These are phyloP conservation scores for Mimosa bimucronata DNA, from an alignment of 306 rosid genomes.

Conservation along the genomic window DNA sequence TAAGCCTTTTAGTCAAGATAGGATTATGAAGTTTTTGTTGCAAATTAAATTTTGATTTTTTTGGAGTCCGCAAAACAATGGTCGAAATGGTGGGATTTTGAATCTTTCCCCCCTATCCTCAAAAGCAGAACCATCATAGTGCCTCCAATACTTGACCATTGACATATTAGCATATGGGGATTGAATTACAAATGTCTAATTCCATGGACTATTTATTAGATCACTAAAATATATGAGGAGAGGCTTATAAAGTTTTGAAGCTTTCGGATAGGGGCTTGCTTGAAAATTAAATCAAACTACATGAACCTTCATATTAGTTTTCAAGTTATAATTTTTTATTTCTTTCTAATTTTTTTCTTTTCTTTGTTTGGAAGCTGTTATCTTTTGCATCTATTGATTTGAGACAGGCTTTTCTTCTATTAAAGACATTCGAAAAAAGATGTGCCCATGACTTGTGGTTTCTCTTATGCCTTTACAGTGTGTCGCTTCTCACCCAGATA, in stretches of 20 bases:
- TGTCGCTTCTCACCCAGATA: conserved; percentile 86
- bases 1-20: not conserved
- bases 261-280: not conserved
- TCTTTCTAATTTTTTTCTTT: not conserved
- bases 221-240: not conserved
- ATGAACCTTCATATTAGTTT: not conserved
- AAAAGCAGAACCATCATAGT: not conserved
- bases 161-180: not conserved
- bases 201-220: not conserved
- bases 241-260: not conserved
- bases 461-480: conserved; percentile 54
- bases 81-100: not conserved
- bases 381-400: not conserved
- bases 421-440: not conserved
- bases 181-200: not conserved
- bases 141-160: not conserved
- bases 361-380: not conserved
- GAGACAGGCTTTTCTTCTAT: not conserved
- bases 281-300: not conserved
- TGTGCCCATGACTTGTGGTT: conserved; percentile 23
- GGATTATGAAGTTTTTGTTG: not conserved
- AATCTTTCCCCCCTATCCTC: not conserved
- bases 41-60: not conserved
- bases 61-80: not conserved
- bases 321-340: not conserved